Percentiles rank a stretch among this genome's conserved stretches.
Conservation (phyloP, 495 filamentous ascomycete species). For the Elaphomyces granulatus region DNA sequence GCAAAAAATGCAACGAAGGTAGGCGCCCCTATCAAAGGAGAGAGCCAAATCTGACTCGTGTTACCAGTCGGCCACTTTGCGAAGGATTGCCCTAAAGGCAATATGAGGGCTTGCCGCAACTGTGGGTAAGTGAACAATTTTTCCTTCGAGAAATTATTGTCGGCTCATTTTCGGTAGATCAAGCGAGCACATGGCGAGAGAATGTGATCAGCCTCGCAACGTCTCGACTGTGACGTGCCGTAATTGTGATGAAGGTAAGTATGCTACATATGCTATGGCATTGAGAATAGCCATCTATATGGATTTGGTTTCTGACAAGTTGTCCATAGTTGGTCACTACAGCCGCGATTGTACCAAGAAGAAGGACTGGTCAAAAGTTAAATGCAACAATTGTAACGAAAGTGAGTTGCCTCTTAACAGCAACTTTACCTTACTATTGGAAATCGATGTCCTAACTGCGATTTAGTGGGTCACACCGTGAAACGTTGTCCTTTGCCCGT, state of each 20-base stretch:
- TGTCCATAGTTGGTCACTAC: conserved; percentile 47
- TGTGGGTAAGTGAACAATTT: conserved; percentile 42
- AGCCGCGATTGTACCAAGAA: conserved; percentile 63
- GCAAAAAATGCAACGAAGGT: conserved; percentile 62
- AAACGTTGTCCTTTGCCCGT: conserved; percentile 40
- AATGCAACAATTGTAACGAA: conserved; percentile 63
- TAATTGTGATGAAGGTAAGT: conserved; percentile 50
- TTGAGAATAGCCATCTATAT: too few relatives aligned
- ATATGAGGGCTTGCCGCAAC: conserved; percentile 44
- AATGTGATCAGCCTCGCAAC: conserved; percentile 40
- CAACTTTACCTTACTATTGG: too few relatives aligned
- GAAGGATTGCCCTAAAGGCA: conserved; percentile 57
- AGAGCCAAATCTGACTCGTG: neutral
- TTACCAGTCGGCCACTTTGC: conserved; percentile 64
- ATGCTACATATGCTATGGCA: neutral
- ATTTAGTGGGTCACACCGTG: conserved; percentile 51
- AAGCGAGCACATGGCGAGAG: conserved; percentile 39
- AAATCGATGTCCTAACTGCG: conserved; percentile 11
- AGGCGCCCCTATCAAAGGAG: conserved; percentile 9
- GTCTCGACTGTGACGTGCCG: conserved; percentile 41
- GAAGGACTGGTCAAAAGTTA: conserved; percentile 57
- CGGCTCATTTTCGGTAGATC: conserved; percentile 15
- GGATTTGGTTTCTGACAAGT: too few relatives aligned
- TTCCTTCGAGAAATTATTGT: neutral
- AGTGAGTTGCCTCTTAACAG: too few relatives aligned